Evolutionary conservation across 768 basidiomycete species (phyloP).

Genomic region (Auriscalpium orientale): DNA sequence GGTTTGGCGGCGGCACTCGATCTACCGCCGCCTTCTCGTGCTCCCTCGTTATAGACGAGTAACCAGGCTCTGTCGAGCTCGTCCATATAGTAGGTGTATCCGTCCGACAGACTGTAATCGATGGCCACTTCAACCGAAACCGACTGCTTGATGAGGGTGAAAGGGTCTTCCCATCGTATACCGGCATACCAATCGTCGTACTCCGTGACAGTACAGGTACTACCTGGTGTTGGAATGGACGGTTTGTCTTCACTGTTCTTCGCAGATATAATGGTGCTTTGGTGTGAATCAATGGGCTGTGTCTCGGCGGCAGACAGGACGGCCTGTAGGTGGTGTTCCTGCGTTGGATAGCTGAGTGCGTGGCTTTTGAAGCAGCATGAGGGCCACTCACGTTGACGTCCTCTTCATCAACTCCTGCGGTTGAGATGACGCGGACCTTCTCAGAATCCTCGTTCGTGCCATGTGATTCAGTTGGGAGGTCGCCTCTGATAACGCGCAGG

Average conservation of each 20-base stretch:
- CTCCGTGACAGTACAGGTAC: constrained; percentile 69
- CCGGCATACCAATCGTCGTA: constrained; percentile 72
- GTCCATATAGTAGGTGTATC: constrained; percentile 89
- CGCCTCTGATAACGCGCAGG: constrained; percentile 75
- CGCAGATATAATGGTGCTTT: constrained; percentile 25
- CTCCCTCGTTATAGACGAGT: constrained; percentile 82
- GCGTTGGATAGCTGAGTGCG: constrained; percentile 36
- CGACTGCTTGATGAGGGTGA: constrained; percentile 72
- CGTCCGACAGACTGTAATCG: constrained; percentile 53
- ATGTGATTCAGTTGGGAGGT: constrained; percentile 71
- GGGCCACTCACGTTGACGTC: constrained; percentile 76
- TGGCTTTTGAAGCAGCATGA: constrained; percentile 42
- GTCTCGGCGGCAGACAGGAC: constrained; percentile 49
- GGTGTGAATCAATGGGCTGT: constrained; percentile 31
- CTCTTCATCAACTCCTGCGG: constrained; percentile 86
- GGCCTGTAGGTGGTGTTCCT: constrained; percentile 55
- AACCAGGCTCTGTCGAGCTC: constrained; percentile 96
- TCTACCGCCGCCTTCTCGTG: constrained; percentile 74
- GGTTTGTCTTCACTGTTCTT: constrained; percentile 42
- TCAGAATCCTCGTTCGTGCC: constrained; percentile 83
- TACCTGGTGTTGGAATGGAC: constrained; percentile 91
- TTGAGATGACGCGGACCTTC: constrained; percentile 71
- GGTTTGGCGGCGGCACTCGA: constrained; percentile 57
- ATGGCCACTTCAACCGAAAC: constrained; percentile 78
- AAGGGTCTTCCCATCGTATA: constrained; percentile 67